Conservation (phyloP, 2,329 filamentous ascomycete species). For the Trichoderma sp. region DNA sequence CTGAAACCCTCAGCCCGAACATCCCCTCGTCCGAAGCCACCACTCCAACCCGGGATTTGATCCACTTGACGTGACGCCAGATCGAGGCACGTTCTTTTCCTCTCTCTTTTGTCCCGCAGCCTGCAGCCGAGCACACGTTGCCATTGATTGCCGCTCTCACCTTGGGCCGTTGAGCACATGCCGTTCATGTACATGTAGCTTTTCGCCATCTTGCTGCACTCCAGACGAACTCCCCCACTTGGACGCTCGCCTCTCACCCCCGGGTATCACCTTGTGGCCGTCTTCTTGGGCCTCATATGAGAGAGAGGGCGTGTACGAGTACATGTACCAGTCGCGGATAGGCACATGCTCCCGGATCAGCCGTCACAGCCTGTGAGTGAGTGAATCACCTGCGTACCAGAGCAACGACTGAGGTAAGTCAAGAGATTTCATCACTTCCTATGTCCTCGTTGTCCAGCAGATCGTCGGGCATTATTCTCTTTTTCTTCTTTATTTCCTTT, state of each 20-base stretch:
- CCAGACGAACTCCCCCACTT: background rate
- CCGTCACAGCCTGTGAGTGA: background rate
- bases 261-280: background rate
- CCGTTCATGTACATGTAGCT: background rate
- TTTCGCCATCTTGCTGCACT: background rate
- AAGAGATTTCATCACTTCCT: background rate
- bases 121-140: conserved; percentile 22
- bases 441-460: background rate
- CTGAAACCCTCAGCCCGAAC: conserved; percentile 18
- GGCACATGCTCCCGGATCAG: conserved; percentile 14
- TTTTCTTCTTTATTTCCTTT: background rate
- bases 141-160: conserved; percentile 10
- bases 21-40: conserved; percentile 30
- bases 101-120: background rate
- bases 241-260: conserved; percentile 1
- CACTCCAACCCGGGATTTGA: background rate
- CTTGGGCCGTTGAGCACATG: conserved; percentile 8
- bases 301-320: conserved; percentile 1
- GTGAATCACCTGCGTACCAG: background rate
- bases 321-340: background rate
- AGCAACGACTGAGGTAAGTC: conserved; percentile 6
- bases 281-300: background rate
- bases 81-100: background rate
- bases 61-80: conserved; percentile 21
- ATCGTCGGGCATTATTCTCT: background rate